A percentile compares a stretch with the other conserved stretches of the same genome.
These are phyloP conservation scores for Rosa chinensis DNA, from an alignment of 306 rosid species.

Conservation along the genomic window DNA sequence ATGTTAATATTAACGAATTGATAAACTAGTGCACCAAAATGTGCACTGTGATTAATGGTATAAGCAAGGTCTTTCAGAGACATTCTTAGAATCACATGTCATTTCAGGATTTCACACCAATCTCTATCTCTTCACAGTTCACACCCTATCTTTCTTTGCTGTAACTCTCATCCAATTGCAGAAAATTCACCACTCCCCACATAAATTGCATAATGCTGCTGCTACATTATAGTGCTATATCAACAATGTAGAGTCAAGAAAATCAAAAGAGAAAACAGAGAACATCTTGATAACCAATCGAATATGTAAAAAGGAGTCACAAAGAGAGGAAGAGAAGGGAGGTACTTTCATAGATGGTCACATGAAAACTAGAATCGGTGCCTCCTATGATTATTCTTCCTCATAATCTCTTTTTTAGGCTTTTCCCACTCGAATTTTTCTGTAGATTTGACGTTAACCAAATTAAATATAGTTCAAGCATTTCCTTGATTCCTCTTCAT, in stretches of 20 bases:
- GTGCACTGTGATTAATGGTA: too few relatives aligned
- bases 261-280: not conserved
- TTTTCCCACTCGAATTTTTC: constrained; percentile 18
- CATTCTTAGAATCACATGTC: too few relatives aligned
- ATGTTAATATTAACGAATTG: too few relatives aligned
- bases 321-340: not conserved
- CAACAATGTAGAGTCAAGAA: not conserved
- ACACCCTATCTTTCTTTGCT: not conserved
- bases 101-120: not conserved
- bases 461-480: constrained; percentile 17
- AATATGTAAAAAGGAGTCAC: not conserved
- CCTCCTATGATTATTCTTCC: constrained; percentile 24
- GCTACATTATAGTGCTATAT: not conserved
- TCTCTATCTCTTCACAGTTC: not conserved
- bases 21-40: too few relatives aligned
- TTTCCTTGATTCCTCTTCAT: constrained; percentile 22
- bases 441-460: constrained; percentile 29
- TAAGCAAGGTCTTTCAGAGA: too few relatives aligned
- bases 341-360: constrained; percentile 1
- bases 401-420: constrained; percentile 32
- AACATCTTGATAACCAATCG: not conserved
- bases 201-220: not conserved
- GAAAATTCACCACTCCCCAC: not conserved
- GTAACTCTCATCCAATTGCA: not conserved
- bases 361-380: constrained; percentile 18